Evolutionary conservation across 129 eudicot genomes (phyloP).

Genomic region (Ambrosia trifida): DNA sequence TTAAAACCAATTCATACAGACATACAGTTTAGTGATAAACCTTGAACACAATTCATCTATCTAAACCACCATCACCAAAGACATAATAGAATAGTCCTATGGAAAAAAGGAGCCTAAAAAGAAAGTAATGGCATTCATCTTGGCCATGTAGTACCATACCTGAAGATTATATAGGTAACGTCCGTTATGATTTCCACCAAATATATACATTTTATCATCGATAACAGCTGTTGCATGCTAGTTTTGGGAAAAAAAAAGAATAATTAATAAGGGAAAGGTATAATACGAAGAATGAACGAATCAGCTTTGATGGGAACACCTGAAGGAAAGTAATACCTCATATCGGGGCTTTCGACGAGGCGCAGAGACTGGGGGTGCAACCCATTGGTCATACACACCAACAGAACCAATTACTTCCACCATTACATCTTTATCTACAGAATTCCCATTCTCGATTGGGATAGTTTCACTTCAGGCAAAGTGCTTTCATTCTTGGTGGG

Average conservation of each 20-base stretch:
- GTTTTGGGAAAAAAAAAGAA: neutral
- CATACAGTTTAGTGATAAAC: neutral
- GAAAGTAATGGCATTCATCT: neutral
- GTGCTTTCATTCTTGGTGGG: slow-evolving; percentile 50
- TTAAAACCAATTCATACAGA: too few relatives aligned
- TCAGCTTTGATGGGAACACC: neutral
- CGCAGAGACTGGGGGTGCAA: slow-evolving; percentile 72
- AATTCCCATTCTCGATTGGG: slow-evolving; percentile 63
- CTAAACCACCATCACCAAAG: neutral
- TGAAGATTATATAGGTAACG: slow-evolving; percentile 97
- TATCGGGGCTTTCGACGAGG: slow-evolving; percentile 85
- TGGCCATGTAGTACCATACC: slow-evolving; percentile 47
- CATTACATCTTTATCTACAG: slow-evolving; percentile 75
- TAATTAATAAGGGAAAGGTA: slow-evolving; percentile 6
- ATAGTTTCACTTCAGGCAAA: slow-evolving; percentile 55
- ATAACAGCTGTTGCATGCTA: slow-evolving; percentile 97
- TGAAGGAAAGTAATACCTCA: slow-evolving; percentile 53
- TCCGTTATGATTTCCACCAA: slow-evolving; percentile 97
- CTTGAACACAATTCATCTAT: neutral
- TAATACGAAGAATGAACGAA: neutral
- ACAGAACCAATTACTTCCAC: slow-evolving; percentile 64
- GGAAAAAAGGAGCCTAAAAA: neutral
- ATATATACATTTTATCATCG: slow-evolving; percentile 87
- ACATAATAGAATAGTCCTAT: neutral
- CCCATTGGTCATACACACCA: slow-evolving; percentile 92